These are phyloP conservation scores for Penicillium samsonianum DNA, from an alignment of 495 filamentous ascomycete species.

Conservation along the genomic window DNA sequence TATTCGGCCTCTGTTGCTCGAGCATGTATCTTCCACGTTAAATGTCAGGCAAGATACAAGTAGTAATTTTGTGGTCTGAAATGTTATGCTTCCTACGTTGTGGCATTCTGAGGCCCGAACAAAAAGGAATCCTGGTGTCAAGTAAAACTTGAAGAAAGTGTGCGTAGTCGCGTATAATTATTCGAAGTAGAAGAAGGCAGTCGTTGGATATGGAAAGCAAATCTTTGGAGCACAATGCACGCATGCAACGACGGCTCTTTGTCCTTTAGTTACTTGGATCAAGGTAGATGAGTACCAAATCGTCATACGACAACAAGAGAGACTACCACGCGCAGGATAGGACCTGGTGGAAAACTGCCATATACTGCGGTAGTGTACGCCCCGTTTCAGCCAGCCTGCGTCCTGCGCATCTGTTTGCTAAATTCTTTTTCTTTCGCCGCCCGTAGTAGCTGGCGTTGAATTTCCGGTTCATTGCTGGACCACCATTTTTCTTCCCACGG, in stretches of 20 bases:
- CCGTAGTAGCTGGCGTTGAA: not conserved
- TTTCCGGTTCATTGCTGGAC: not conserved
- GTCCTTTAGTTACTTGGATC: not conserved
- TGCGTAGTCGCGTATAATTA: not conserved
- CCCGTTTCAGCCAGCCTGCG: not conserved
- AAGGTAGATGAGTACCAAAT: not conserved
- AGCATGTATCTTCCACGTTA: too few relatives aligned
- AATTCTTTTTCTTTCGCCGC: not conserved
- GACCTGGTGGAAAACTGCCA: not conserved
- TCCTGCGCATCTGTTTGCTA: not conserved
- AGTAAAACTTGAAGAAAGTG: not conserved
- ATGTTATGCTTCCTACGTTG: not conserved
- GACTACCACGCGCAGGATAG: not conserved
- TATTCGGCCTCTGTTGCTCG: not conserved
- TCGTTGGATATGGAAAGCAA: not conserved
- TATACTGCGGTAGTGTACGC: not conserved
- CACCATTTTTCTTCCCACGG: constrained; percentile 1
- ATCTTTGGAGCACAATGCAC: not conserved
- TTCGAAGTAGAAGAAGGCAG: not conserved
- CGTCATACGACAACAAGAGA: not conserved
- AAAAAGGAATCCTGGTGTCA: not conserved
- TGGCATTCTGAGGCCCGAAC: not conserved
- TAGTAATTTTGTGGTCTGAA: not conserved
- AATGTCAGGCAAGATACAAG: too few relatives aligned
- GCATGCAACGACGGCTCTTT: not conserved